Conservation (phyloP, 805 yeast species). For the Monosporozyma servazzii region DNA sequence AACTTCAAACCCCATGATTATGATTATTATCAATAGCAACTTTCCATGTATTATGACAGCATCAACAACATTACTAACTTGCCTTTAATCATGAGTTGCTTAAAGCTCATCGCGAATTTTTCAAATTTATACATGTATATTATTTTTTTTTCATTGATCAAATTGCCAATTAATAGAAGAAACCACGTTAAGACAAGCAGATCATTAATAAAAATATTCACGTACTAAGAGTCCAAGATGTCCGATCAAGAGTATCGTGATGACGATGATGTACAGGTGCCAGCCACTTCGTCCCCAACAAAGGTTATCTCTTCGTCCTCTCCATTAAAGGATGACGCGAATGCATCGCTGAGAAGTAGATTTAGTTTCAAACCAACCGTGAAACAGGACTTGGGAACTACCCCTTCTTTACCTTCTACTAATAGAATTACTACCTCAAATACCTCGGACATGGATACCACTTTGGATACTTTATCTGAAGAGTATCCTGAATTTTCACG, state of each 20-base stretch:
- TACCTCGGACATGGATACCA: slow-evolving; percentile 9
- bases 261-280: slow-evolving; percentile 37
- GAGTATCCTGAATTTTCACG: slow-evolving; percentile 30
- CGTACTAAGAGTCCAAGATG: neutral
- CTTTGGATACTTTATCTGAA: slow-evolving; percentile 9
- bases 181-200: neutral
- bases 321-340: slow-evolving; percentile 13
- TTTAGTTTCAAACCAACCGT: slow-evolving; percentile 32
- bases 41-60: neutral
- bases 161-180: neutral
- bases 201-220: neutral
- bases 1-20: slow-evolving; percentile 3
- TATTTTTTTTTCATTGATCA: neutral
- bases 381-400: neutral
- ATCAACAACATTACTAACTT: neutral
- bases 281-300: slow-evolving; percentile 39
- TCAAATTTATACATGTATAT: neutral
- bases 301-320: slow-evolving; percentile 21
- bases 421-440: neutral
- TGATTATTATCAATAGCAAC: neutral
- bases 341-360: slow-evolving; percentile 30
- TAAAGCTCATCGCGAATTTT: neutral
- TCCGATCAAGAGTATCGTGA: neutral
- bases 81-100: neutral
- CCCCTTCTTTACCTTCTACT: slow-evolving; percentile 6